Percentiles rank a stretch among this genome's conserved stretches.
Evolutionary conservation across 257 asterid genomes (phyloP).

Genomic region (Lycium ferocissimum): DNA sequence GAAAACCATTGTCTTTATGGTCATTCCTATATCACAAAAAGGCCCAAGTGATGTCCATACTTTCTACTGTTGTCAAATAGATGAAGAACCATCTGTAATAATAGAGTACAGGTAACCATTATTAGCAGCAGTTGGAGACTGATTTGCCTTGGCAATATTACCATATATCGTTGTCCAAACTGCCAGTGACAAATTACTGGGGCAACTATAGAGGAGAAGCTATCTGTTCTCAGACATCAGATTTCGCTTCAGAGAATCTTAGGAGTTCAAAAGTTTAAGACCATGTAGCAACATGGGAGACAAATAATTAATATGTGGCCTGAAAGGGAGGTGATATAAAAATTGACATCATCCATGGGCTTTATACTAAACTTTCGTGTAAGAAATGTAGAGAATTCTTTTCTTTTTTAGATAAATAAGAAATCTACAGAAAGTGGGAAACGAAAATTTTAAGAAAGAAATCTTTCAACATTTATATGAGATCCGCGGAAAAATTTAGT

Average conservation of each 20-base stretch:
- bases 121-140: not conserved
- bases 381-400: not conserved
- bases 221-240: not conserved
- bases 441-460: not conserved
- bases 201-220: not conserved
- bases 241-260: constrained; percentile 6
- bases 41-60: not conserved
- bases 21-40: not conserved
- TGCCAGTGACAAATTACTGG: not conserved
- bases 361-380: not conserved
- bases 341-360: not conserved
- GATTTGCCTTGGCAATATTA: not conserved
- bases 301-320: not conserved
- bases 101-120: not conserved
- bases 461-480: not conserved
- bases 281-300: not conserved
- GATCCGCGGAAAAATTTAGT: not conserved
- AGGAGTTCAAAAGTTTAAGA: not conserved
- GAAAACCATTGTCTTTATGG: not conserved
- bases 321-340: not conserved
- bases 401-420: not conserved
- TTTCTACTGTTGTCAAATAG: constrained; percentile 1
- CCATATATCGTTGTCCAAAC: not conserved
- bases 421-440: not conserved
- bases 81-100: not conserved